phyloP scores from a whole-genome alignment of 345 rosid genomes.

The Moringa oleifera region DNA sequence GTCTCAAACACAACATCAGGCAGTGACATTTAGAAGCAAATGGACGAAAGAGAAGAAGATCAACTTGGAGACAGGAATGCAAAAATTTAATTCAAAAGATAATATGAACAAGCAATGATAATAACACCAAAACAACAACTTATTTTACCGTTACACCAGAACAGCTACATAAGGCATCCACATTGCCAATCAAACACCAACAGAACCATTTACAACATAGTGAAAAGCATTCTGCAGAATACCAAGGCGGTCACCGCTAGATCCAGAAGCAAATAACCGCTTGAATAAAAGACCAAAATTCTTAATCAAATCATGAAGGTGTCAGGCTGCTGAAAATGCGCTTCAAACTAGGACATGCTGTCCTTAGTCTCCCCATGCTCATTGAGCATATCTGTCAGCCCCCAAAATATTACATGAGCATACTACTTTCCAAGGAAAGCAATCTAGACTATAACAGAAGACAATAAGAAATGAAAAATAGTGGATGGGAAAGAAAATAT shows the following conservation, averaged over 20 bases:
- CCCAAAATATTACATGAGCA: not conserved
- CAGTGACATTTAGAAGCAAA: too few relatives aligned
- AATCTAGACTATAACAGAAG: not conserved
- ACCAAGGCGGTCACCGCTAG: not conserved
- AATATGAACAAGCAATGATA: not conserved
- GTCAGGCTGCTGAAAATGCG: conserved; percentile 64
- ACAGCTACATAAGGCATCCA: conserved; percentile 1
- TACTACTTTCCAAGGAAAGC: not conserved
- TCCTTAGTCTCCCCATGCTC: conserved; percentile 66
- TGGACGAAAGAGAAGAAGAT: too few relatives aligned
- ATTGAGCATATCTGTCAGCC: conserved; percentile 49
- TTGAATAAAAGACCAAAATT: not conserved
- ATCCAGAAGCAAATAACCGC: not conserved
- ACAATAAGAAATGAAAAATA: not conserved
- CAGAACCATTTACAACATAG: conserved; percentile 12
- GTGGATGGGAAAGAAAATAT: conserved; percentile 3
- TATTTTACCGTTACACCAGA: conserved; percentile 7
- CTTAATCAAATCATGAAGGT: conserved; percentile 11
- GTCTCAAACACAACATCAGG: too few relatives aligned
- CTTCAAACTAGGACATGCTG: conserved; percentile 72
- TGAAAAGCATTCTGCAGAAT: not conserved
- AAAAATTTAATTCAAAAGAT: too few relatives aligned
- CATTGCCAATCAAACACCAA: conserved; percentile 5
- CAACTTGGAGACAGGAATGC: too few relatives aligned
- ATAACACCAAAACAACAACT: too few relatives aligned